A percentile compares a stretch with the other conserved stretches of the same genome.
Conservation (phyloP, 192 early-diverging fungal genomes). For the Entomortierella parvispora region DNA sequence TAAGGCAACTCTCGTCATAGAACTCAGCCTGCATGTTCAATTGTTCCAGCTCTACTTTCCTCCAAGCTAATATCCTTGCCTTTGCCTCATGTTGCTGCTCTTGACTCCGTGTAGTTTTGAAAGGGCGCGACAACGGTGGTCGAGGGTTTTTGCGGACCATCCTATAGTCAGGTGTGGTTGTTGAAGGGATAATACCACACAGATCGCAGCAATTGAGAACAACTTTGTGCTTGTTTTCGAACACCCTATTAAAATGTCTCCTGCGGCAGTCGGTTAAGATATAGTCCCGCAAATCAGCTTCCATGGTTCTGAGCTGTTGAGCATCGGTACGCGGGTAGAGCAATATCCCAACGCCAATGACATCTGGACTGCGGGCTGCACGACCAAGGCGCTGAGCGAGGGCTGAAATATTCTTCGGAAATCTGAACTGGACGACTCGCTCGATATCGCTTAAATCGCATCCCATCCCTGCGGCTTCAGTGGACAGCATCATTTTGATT, state of each 20-base stretch:
- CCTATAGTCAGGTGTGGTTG: background rate
- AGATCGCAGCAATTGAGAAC: background rate
- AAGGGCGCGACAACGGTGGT: background rate
- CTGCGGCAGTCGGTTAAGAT: background rate
- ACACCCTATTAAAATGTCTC: background rate
- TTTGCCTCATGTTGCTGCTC: constrained; percentile 15
- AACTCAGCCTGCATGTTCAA: constrained; percentile 8
- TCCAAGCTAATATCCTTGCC: constrained; percentile 9
- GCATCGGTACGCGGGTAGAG: background rate
- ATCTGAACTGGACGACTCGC: constrained; percentile 13
- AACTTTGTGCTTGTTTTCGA: background rate
- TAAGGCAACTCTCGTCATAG: constrained; percentile 11
- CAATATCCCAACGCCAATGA: background rate
- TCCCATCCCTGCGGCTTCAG: constrained; percentile 19
- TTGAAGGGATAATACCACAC: background rate
- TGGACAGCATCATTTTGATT: constrained; percentile 4
- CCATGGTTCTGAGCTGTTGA: background rate
- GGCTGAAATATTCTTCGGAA: constrained; percentile 5
- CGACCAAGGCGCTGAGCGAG: constrained; percentile 14
- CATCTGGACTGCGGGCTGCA: background rate
- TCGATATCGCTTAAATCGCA: constrained; percentile 14
- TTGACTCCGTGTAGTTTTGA: constrained; percentile 1
- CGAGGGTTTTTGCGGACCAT: constrained; percentile 1
- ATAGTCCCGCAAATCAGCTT: background rate
- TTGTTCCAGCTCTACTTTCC: constrained; percentile 5